Conservation (phyloP, 2,329 filamentous ascomycete genomes). For the Taxawa tesnikishii region DNA sequence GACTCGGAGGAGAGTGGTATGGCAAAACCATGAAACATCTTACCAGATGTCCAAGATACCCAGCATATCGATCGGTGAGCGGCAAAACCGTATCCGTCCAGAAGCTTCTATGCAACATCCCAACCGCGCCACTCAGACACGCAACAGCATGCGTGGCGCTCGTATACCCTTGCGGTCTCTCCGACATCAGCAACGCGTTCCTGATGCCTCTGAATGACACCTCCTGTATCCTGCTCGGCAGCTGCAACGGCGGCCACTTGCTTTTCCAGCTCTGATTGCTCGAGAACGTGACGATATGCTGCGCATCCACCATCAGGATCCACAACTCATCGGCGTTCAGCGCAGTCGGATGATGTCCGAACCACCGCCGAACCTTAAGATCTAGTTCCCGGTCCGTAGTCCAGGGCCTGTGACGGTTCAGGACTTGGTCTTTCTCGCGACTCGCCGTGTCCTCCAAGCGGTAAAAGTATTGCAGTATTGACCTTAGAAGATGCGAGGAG, state of each 20-base stretch:
- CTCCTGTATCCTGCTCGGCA: slow-evolving; percentile 26
- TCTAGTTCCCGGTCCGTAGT: slow-evolving; percentile 27
- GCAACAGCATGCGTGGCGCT: slow-evolving; percentile 24
- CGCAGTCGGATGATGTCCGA: slow-evolving; percentile 27
- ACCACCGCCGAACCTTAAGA: slow-evolving; percentile 29
- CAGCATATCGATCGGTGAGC: slow-evolving; percentile 28
- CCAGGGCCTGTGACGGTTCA: slow-evolving; percentile 31
- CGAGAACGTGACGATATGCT: slow-evolving; percentile 29
- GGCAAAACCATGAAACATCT: neutral
- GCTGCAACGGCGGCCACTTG: slow-evolving; percentile 28
- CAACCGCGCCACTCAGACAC: slow-evolving; percentile 26
- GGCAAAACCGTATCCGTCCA: slow-evolving; percentile 29
- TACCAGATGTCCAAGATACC: slow-evolving; percentile 26
- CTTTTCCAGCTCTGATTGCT: slow-evolving; percentile 32
- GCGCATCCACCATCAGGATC: slow-evolving; percentile 26
- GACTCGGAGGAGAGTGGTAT: no score
- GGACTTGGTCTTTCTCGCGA: slow-evolving; percentile 27
- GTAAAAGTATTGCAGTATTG: slow-evolving; percentile 30
- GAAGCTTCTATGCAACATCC: slow-evolving; percentile 30
- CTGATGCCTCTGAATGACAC: slow-evolving; percentile 29
- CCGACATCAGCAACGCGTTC: slow-evolving; percentile 22
- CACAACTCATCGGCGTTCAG: slow-evolving; percentile 32
- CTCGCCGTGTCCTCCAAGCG: slow-evolving; percentile 29
- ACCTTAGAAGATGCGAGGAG: slow-evolving; percentile 26
- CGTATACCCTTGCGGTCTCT: slow-evolving; percentile 23